These are phyloP conservation scores for Talaromyces sp. DNA, from an alignment of 2,329 filamentous ascomycete species.

Conservation along the genomic window DNA sequence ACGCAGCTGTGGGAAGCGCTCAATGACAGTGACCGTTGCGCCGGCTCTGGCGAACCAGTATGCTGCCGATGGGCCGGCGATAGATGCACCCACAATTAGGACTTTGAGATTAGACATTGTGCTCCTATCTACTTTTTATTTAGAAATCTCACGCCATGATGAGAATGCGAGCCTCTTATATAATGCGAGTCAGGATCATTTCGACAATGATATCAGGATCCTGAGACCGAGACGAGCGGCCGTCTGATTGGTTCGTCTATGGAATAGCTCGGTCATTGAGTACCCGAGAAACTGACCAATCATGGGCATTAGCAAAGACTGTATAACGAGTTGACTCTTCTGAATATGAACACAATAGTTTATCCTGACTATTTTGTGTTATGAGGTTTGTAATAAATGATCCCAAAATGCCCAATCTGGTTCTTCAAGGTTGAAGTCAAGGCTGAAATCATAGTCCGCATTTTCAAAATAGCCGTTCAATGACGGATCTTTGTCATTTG, in stretches of 20 bases:
- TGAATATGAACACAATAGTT: neutral
- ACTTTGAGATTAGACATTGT: constrained; percentile 35
- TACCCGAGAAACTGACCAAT: neutral
- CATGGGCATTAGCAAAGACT: neutral
- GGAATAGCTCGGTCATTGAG: neutral
- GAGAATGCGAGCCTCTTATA: neutral
- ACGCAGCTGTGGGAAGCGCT: constrained; percentile 44
- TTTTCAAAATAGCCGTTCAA: neutral
- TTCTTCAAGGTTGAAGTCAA: neutral
- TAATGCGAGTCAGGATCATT: neutral
- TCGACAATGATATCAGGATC: neutral
- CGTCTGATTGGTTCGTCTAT: neutral
- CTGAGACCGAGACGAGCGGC: neutral
- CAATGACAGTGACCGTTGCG: constrained; percentile 42
- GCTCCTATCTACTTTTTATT: neutral
- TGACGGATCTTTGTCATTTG: neutral
- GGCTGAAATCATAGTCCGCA: neutral
- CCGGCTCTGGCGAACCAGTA: constrained; percentile 48
- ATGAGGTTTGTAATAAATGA: neutral
- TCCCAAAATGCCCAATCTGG: neutral
- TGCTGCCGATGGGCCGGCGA: constrained; percentile 46
- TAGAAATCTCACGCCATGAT: neutral
- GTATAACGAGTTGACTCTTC: neutral
- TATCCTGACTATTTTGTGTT: neutral
- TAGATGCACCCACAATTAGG: constrained; percentile 47